phyloP scores from a whole-genome alignment of 345 rosid species.

The Populus simonii region DNA sequence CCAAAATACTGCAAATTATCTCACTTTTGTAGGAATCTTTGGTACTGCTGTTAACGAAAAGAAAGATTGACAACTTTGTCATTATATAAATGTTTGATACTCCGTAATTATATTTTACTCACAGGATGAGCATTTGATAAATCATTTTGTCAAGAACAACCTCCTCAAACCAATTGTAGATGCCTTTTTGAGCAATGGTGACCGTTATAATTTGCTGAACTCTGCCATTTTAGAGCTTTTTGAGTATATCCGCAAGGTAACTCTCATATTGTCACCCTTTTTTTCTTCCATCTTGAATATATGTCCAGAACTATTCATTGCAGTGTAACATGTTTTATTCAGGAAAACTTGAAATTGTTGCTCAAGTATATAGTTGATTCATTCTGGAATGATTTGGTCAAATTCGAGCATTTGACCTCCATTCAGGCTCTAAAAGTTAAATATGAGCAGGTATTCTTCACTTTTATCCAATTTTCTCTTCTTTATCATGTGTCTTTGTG shows the following conservation, averaged over 20 bases:
- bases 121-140: slow-evolving; percentile 86
- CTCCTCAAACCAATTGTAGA: slow-evolving; percentile 79
- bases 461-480: not conserved
- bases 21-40: not conserved
- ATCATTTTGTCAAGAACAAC: slow-evolving; percentile 78
- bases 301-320: slow-evolving; percentile 11
- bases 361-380: slow-evolving; percentile 73
- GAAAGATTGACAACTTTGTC: not conserved
- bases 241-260: slow-evolving; percentile 89
- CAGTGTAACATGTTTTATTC: slow-evolving; percentile 26
- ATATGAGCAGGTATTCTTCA: slow-evolving; percentile 64
- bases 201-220: slow-evolving; percentile 86
- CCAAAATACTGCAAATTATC: not conserved
- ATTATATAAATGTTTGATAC: not conserved
- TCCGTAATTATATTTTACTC: slow-evolving; percentile 12
- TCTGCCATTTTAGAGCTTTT: slow-evolving; percentile 90
- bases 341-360: slow-evolving; percentile 82
- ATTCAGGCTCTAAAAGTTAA: slow-evolving; percentile 64
- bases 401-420: slow-evolving; percentile 55
- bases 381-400: slow-evolving; percentile 73
- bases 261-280: not conserved
- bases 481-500: slow-evolving; percentile 4
- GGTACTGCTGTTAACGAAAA: not conserved
- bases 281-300: slow-evolving; percentile 16
- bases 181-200: slow-evolving; percentile 83